phyloP scores from a whole-genome alignment of 805 yeast genomes.

The Saccharomycopsis javanensis region DNA sequence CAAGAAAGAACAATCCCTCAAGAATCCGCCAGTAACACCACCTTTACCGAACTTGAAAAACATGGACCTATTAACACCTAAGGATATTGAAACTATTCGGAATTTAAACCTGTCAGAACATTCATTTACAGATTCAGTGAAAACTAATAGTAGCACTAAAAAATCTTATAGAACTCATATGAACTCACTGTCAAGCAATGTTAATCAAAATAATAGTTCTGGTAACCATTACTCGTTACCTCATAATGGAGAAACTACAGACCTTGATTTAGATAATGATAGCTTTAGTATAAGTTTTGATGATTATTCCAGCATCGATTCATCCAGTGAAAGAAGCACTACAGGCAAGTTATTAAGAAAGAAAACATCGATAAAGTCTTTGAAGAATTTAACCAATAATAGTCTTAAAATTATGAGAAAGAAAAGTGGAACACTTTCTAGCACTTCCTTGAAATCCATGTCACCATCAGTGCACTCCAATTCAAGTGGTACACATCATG shows the following conservation, averaged over 20 bases:
- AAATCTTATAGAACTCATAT: not conserved
- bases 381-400: constrained; percentile 10
- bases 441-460: constrained; percentile 18
- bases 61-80: not conserved
- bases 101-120: not conserved
- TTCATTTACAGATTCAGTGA: not conserved
- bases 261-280: not conserved
- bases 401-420: constrained; percentile 5
- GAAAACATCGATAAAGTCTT: constrained; percentile 12
- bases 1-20: not conserved
- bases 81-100: not conserved
- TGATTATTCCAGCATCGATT: constrained; percentile 1
- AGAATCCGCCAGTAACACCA: not conserved
- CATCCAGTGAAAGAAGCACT: not conserved
- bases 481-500: not conserved
- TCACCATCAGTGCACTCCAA: constrained; percentile 3
- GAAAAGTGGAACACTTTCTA: constrained; percentile 18
- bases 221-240: not conserved
- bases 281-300: not conserved
- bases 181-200: not conserved
- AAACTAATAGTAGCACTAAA: not conserved
- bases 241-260: not conserved
- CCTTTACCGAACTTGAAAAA: constrained; percentile 1
- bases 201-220: not conserved
- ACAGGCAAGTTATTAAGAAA: constrained; percentile 1